Evolutionary conservation across 257 asterid genomes (phyloP).

Genomic region (Lithospermum erythrorhizon): DNA sequence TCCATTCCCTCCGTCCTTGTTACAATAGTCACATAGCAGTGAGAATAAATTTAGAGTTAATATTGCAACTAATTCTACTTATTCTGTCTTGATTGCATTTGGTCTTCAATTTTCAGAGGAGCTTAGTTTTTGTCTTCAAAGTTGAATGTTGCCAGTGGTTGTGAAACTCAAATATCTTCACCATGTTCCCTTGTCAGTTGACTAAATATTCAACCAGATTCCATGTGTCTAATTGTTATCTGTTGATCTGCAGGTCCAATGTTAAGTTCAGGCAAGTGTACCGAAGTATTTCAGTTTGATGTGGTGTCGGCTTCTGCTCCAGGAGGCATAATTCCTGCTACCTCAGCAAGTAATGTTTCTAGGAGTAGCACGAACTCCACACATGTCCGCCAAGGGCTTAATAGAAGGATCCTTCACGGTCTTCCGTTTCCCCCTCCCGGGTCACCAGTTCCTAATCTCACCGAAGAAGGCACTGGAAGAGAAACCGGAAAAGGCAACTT

Average conservation of each 20-base stretch:
- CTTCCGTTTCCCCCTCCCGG: slow-evolving; percentile 40
- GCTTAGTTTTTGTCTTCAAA: no score
- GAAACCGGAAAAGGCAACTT: slow-evolving; percentile 37
- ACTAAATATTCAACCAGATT: no score
- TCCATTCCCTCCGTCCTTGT: no score
- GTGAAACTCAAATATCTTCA: neutral
- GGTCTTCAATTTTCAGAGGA: neutral
- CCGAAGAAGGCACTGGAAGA: slow-evolving; percentile 31
- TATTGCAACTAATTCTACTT: neutral
- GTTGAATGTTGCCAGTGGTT: neutral
- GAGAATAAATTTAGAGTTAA: neutral
- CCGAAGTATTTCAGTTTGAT: slow-evolving; percentile 92
- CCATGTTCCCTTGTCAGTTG: neutral
- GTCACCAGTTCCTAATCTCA: slow-evolving; percentile 37
- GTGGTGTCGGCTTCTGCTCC: slow-evolving; percentile 40
- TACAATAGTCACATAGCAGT: neutral
- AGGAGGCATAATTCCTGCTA: slow-evolving; percentile 59
- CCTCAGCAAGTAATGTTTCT: slow-evolving; percentile 34
- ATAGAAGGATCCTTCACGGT: slow-evolving; percentile 64
- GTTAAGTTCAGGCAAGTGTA: slow-evolving; percentile 91
- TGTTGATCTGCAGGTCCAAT: slow-evolving; percentile 54
- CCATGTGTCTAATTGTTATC: neutral
- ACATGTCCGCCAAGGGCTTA: slow-evolving; percentile 33
- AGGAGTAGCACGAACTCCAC: slow-evolving; percentile 37
- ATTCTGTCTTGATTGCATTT: neutral